A percentile compares a stretch with the other conserved stretches of the same genome.
These are phyloP conservation scores for Entelexis paramagnoliae DNA, from an alignment of 1,139 yeast species.

Conservation along the genomic window DNA sequence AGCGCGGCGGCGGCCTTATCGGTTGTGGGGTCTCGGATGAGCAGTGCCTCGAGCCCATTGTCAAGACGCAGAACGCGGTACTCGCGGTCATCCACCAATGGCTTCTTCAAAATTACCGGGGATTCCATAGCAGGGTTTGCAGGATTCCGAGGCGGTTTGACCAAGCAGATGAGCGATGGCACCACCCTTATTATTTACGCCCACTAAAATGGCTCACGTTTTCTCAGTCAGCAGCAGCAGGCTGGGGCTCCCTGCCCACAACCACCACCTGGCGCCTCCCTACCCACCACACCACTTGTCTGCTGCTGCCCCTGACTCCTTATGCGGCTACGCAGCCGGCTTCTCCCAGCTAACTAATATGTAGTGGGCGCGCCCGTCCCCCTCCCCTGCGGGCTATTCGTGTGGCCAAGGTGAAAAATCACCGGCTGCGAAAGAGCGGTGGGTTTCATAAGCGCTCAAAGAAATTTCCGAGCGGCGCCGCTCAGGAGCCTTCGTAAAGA, in stretches of 20 bases:
- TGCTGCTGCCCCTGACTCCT: too few species aligned
- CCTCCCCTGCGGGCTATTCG: too few species aligned
- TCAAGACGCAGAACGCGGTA: conserved; percentile 58
- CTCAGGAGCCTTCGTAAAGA: too few species aligned
- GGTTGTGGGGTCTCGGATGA: conserved; percentile 74
- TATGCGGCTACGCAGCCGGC: too few species aligned
- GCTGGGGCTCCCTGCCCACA: not conserved
- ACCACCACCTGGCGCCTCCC: too few species aligned
- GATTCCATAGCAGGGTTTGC: not conserved
- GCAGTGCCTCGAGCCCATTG: conserved; percentile 60
- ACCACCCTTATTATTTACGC: not conserved
- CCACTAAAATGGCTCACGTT: not conserved
- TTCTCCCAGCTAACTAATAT: too few species aligned
- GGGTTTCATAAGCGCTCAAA: too few species aligned
- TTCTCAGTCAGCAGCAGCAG: not conserved
- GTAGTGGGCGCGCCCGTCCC: too few species aligned
- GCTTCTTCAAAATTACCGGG: conserved; percentile 25
- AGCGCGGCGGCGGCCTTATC: conserved; percentile 90
- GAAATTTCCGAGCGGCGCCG: too few species aligned
- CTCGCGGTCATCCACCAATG: conserved; percentile 51
- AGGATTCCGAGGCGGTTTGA: not conserved
- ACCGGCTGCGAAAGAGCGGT: too few species aligned
- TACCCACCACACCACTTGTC: too few species aligned
- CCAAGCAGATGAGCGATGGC: not conserved
- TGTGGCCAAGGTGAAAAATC: too few species aligned